Percentiles rank a stretch among this genome's conserved stretches.
Conservation (phyloP, 768 basidiomycete species). For the Russula vinacea region DNA sequence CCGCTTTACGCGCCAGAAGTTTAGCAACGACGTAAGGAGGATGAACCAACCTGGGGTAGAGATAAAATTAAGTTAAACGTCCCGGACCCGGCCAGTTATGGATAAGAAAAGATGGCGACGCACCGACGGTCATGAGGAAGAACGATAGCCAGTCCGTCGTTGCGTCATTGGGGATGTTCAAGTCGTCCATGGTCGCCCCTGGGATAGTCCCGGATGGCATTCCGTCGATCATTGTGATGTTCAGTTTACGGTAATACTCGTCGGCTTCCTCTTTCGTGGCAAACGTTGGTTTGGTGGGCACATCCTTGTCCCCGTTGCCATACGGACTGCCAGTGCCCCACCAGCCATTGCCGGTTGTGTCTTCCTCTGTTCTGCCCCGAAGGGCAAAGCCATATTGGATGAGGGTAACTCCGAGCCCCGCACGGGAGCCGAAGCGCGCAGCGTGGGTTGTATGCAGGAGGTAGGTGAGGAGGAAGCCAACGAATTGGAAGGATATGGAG, state of each 20-base stretch:
- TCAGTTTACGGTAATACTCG: slow-evolving; percentile 29
- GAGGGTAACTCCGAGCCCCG: slow-evolving; percentile 92
- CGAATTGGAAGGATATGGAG: slow-evolving; percentile 95
- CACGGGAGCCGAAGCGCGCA: slow-evolving; percentile 87
- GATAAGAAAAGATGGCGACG: slow-evolving; percentile 30
- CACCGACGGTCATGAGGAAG: slow-evolving; percentile 85
- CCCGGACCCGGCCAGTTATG: neutral
- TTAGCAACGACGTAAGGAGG: slow-evolving; percentile 83
- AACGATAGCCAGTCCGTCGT: slow-evolving; percentile 95
- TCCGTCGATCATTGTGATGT: slow-evolving; percentile 31
- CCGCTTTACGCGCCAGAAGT: slow-evolving; percentile 86
- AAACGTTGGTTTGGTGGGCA: slow-evolving; percentile 13
- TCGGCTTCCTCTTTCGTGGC: slow-evolving; percentile 27
- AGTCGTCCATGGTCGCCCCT: slow-evolving; percentile 22
- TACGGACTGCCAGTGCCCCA: slow-evolving; percentile 9
- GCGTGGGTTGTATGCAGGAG: slow-evolving; percentile 92
- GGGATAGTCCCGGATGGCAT: slow-evolving; percentile 23
- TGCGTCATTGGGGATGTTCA: slow-evolving; percentile 42
- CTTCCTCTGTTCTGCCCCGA: slow-evolving; percentile 49
- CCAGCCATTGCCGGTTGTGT: slow-evolving; percentile 32
- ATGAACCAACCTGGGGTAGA: slow-evolving; percentile 67
- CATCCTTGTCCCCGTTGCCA: slow-evolving; percentile 3
- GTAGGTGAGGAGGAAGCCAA: slow-evolving; percentile 90
- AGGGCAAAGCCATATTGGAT: slow-evolving; percentile 93
- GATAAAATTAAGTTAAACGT: neutral